phyloP scores from a whole-genome alignment of 192 early-diverging fungal species.

The Haplosporangium gracile region DNA sequence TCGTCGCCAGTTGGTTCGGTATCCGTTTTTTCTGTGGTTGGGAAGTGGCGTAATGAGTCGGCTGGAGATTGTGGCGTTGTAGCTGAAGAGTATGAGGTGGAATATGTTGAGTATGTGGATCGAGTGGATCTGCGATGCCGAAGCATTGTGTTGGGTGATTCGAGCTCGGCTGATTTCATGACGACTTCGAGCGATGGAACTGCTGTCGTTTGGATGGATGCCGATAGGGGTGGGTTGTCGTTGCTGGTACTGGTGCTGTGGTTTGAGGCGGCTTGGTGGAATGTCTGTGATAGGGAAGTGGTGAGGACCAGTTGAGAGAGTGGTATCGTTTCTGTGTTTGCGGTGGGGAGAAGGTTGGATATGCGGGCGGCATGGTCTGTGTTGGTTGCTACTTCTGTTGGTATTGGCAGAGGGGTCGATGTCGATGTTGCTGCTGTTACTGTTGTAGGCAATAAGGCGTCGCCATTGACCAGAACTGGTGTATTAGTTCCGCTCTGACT shows the following conservation, averaged over 20 bases:
- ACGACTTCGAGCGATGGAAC: constrained; percentile 16
- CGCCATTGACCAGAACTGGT: too few species aligned
- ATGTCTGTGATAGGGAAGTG: background rate
- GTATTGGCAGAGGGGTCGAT: background rate
- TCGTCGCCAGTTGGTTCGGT: background rate
- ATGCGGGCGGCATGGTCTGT: background rate
- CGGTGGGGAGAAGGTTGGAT: background rate
- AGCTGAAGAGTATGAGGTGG: background rate
- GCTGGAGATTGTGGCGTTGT: background rate
- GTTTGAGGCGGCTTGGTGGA: background rate
- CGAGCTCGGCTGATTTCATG: constrained; percentile 25
- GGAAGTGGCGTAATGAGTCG: background rate
- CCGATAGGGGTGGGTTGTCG: background rate
- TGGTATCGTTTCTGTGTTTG: background rate
- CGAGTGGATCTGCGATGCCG: constrained; percentile 23
- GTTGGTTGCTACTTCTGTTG: background rate
- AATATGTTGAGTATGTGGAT: constrained; percentile 9
- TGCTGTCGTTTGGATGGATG: background rate
- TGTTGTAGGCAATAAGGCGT: too few species aligned
- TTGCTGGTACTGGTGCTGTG: background rate
- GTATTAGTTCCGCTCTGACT: background rate
- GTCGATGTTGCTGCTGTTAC: background rate
- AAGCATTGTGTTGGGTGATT: constrained; percentile 19
- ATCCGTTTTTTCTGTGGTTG: background rate
- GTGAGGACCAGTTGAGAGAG: background rate